Percentiles rank a stretch among this genome's conserved stretches.
Evolutionary conservation across 306 rosid genomes (phyloP).

Genomic region (Lotus japonicus): DNA sequence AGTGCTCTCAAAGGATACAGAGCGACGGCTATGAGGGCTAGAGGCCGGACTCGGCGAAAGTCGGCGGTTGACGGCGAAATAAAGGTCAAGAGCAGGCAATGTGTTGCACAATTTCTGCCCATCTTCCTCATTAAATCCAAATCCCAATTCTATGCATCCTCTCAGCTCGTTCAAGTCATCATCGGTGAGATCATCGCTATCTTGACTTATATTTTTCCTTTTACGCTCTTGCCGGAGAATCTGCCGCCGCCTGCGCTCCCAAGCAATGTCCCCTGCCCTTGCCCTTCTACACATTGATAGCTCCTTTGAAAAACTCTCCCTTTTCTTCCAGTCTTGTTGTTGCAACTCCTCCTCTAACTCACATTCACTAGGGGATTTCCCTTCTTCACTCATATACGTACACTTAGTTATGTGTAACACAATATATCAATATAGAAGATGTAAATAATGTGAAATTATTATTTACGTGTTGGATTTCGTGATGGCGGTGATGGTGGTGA

Average conservation of each 20-base stretch:
- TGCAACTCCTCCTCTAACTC: slow-evolving; percentile 28
- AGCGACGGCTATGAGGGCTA: slow-evolving; percentile 42
- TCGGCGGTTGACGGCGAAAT: slow-evolving; percentile 83
- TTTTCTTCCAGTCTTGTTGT: slow-evolving; percentile 21
- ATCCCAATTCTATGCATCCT: slow-evolving; percentile 82
- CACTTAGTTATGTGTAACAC: too few relatives aligned
- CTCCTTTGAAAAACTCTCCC: slow-evolving; percentile 56
- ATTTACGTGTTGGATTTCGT: too few relatives aligned
- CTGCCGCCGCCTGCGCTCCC: slow-evolving; percentile 72
- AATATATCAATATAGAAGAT: too few relatives aligned
- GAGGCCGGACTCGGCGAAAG: slow-evolving; percentile 44
- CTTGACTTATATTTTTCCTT: slow-evolving; percentile 22
- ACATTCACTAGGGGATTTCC: neutral
- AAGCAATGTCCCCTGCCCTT: slow-evolving; percentile 45
- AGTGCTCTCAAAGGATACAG: slow-evolving; percentile 43
- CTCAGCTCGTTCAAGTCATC: slow-evolving; percentile 77
- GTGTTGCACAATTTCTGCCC: slow-evolving; percentile 68
- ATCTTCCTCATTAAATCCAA: slow-evolving; percentile 86
- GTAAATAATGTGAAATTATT: too few relatives aligned
- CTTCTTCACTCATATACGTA: neutral
- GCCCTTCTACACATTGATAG: slow-evolving; percentile 55
- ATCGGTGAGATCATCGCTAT: slow-evolving; percentile 38
- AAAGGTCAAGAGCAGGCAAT: slow-evolving; percentile 88
- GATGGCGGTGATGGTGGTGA: neutral
- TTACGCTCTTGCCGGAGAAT: slow-evolving; percentile 39